Base-by-base conservation (phyloP, 306 rosid genomes). In the Dryas alaskensis region DNA sequence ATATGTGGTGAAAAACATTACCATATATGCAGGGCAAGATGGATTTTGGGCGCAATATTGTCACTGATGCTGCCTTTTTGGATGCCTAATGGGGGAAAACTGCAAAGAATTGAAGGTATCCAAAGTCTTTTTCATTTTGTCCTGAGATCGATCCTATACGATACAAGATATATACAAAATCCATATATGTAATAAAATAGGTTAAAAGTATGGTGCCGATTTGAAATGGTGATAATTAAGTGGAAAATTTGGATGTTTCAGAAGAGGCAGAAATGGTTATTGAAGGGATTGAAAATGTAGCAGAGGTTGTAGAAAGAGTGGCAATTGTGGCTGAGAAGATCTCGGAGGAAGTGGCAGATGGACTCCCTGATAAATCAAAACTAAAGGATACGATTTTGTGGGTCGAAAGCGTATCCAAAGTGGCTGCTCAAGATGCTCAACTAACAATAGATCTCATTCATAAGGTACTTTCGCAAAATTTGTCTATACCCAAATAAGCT, bases 341-440 rank as follows among this genome's bases (percentile, higher is more conserved):
- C 44, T 80, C 85, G 10, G 87, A 79, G 44, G 76, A 87, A 17
- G 75, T 79, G 8, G 85, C 77, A 45, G 89, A 90, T 49, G 79
- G 13, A 53, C 80, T 87, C 70, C 86, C 96, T 1, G 77, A 77
- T 11, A 73, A 86, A 46, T 59, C 79, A 10, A 84, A 75, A 7
- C 80, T 90, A 2, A 82, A 84, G 39, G 63, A 81, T 66, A 85
- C 70, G 37, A 89, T 84, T 59, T 44, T 81, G 74, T 19, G 62
- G 3, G 76, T 87, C 0, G 86, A 90, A 77, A 64, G 3, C 39
- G 74, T 83, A 22, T 81, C 96, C 72, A 17, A 86, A 86, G 72
- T 74, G 42, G 84, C 64, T 46, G 79, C 65, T 64, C 87, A 87
- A 72, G 92, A 74, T 78, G 96, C 92, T 48, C 85, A 87, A 59